Conservation (phyloP, 2,329 filamentous ascomycete genomes). For the Aspergillus novoparasiticus region DNA sequence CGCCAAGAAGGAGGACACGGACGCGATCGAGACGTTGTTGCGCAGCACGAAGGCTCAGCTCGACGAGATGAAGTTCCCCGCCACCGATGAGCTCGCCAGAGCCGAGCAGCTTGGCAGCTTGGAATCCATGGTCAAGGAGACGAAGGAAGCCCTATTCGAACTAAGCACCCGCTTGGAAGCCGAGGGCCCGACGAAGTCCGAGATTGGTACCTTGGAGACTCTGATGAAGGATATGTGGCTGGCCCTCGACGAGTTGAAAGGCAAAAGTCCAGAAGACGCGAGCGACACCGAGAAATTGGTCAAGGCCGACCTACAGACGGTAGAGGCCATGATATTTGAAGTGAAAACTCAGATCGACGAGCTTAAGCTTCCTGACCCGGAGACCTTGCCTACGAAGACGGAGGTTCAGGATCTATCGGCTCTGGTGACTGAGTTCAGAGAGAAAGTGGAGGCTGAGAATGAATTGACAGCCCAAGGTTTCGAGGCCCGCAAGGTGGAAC, state of each 20-base stretch:
- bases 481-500: constrained; percentile 82
- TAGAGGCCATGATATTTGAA: constrained; percentile 81
- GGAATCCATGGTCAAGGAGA: constrained; percentile 72
- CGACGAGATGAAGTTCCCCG: constrained; percentile 70
- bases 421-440: constrained; percentile 69
- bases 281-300: constrained; percentile 64
- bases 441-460: constrained; percentile 67
- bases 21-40: constrained; percentile 87
- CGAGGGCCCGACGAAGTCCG: constrained; percentile 73
- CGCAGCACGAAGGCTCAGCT: constrained; percentile 86
- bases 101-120: constrained; percentile 62
- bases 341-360: constrained; percentile 78
- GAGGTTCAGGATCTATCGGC: constrained; percentile 71
- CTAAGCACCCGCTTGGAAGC: constrained; percentile 68
- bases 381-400: constrained; percentile 72
- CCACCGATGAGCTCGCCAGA: constrained; percentile 68
- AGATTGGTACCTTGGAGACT: constrained; percentile 74
- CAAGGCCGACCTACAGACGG: constrained; percentile 79
- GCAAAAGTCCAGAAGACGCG: constrained; percentile 48
- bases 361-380: constrained; percentile 70
- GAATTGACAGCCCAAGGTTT: constrained; percentile 76
- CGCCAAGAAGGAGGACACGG: constrained; percentile 79
- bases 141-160: constrained; percentile 70
- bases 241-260: constrained; percentile 71
- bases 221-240: constrained; percentile 77